Base-by-base conservation (phyloP, 108 stramenopile genomes). In the Parmales sp. region DNA sequence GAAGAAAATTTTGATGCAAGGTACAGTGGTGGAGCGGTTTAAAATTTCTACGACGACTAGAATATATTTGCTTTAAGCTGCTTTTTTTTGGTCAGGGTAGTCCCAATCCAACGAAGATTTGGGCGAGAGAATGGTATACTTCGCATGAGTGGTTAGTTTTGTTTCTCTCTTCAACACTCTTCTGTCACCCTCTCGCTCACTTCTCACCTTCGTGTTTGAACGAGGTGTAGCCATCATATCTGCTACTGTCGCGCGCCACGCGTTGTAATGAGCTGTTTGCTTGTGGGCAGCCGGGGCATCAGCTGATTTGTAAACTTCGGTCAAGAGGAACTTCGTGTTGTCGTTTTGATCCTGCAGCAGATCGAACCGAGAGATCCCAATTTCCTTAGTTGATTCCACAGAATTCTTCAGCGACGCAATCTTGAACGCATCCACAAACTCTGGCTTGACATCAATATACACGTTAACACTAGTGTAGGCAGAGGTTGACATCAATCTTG, bases 191-290 rank as follows among this genome's bases (percentile, higher is more conserved):
- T n/a, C n/a, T n/a, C n/a, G n/a, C n/a, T n/a, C n/a, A n/a, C n/a
- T n/a, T n/a, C n/a, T n/a, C n/a, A n/a, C n/a, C n/a, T n/a, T n/a
- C n/a, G n/a, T n/a, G n/a, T n/a, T n/a, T n/a, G n/a, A n/a, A n/a
- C n/a, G n/a, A n/a, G n/a, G n/a, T n/a, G n/a, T n/a, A n/a, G 78
- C 82, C 82, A 82, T 82, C 78, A 82, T 80, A 25, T 82, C 70
- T 23, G 79, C 82, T 0, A 82, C 82, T 18, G 68, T 68, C 20
- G 71, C 74, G 23, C 82, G 72, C 82, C 82, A 82, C 38, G 46
- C 31, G 28, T 49, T 45, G 60, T 82, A 82, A 65, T 82, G 82
- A 19, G 74, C 69, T 20, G 82, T 82, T 34, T 77, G 74, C 63
- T 82, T 82, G 22, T 82, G 82, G 26, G 78, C 82, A 36, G 63